phyloP scores from a whole-genome alignment of 768 basidiomycete genomes.

The Lactifluus echinatus region DNA sequence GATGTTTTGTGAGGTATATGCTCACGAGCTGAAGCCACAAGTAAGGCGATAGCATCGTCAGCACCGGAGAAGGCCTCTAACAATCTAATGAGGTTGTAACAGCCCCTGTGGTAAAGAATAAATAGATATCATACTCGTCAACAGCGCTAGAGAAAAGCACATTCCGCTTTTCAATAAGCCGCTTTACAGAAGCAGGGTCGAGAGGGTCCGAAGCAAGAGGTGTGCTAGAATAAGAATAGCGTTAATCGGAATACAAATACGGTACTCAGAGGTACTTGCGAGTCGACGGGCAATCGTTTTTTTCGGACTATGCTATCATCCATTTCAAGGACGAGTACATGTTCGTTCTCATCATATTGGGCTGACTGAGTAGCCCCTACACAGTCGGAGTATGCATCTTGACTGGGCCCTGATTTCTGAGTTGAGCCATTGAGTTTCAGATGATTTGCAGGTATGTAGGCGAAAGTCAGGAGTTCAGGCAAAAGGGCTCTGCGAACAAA shows the following conservation, averaged over 20 bases:
- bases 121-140: constrained; percentile 36
- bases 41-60: constrained; percentile 54
- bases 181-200: constrained; percentile 12
- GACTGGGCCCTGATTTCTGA: constrained; percentile 30
- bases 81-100: constrained; percentile 36
- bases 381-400: not conserved
- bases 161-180: constrained; percentile 16
- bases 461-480: constrained; percentile 72
- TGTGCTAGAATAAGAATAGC: not conserved
- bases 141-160: constrained; percentile 35
- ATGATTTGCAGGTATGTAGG: constrained; percentile 62
- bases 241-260: not conserved
- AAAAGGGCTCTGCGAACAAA: constrained; percentile 53
- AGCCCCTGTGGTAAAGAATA: constrained; percentile 21
- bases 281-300: not conserved
- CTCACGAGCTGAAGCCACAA: constrained; percentile 59
- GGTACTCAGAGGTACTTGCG: constrained; percentile 5
- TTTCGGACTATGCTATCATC: constrained; percentile 31
- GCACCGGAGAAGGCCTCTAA: constrained; percentile 40
- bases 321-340: constrained; percentile 46
- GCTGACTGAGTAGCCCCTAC: constrained; percentile 21
- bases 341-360: constrained; percentile 34
- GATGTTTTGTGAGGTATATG: constrained; percentile 63
- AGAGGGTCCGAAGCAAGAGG: constrained; percentile 10
- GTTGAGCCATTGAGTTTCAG: constrained; percentile 45